Conservation (phyloP, 192 early-diverging fungal species). For the Piromyces finnis region DNA sequence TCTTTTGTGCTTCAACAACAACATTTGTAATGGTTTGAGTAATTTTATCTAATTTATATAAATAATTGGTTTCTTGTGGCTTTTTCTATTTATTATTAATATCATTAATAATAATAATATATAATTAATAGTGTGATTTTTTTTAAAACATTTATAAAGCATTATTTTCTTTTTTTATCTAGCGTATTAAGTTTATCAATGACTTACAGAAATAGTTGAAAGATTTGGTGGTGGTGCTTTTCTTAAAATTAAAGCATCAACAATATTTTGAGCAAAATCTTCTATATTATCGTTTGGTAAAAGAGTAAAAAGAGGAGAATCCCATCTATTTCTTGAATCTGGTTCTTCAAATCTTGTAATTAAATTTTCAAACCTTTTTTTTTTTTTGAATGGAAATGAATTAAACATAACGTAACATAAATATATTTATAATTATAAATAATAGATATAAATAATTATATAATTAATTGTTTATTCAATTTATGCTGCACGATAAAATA, state of each 20-base stretch:
- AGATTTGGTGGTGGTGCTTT: constrained; percentile 64
- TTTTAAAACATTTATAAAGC: too few species aligned
- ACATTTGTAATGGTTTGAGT: constrained; percentile 62
- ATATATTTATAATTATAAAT: too few species aligned
- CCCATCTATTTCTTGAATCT: constrained; percentile 77
- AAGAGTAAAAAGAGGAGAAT: constrained; percentile 84
- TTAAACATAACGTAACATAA: too few species aligned
- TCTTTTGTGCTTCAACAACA: constrained; percentile 59
- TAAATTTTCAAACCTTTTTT: constrained; percentile 52
- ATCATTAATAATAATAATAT: too few species aligned
- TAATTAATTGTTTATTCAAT: too few species aligned
- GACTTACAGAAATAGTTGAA: constrained; percentile 56
- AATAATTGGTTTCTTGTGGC: constrained; percentile 72
- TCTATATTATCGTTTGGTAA: constrained; percentile 43
- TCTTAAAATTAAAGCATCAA: constrained; percentile 52
- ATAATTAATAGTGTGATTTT: too few species aligned
- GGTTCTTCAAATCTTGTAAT: constrained; percentile 87
- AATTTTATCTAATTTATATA: constrained; percentile 72
- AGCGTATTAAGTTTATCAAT: too few species aligned
- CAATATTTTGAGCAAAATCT: constrained; percentile 22
- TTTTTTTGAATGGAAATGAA: background rate
- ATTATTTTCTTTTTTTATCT: too few species aligned
- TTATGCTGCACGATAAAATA: too few species aligned
- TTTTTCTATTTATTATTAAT: constrained; percentile 39
- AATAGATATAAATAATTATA: too few species aligned